Evolutionary conservation across 2,329 filamentous ascomycete species (phyloP).

Genomic region (Beauveria varroae): DNA sequence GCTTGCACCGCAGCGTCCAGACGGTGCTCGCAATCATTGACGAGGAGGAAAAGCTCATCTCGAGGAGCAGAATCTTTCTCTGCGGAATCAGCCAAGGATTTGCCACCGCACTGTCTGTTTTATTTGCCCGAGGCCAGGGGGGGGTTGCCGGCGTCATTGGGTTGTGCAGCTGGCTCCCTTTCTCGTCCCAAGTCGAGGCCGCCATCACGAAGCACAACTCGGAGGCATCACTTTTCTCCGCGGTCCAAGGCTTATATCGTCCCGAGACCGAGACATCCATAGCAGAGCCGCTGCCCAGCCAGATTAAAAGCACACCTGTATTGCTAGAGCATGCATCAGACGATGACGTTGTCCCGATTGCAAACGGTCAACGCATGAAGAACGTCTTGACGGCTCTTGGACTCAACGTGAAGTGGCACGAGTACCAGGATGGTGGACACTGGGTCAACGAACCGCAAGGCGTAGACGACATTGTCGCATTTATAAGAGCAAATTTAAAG

Average conservation of each 20-base stretch:
- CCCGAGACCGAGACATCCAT: not conserved
- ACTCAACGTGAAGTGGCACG: not conserved
- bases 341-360: not conserved
- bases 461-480: not conserved
- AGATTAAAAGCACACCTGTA: not conserved
- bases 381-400: not conserved
- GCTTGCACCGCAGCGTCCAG: not conserved
- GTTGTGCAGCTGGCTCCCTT: slow-evolving; percentile 3
- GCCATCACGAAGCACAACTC: not conserved
- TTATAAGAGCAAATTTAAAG: not conserved
- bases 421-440: not conserved
- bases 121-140: not conserved
- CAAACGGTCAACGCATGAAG: not conserved
- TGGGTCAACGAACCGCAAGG: slow-evolving; percentile 4
- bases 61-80: not conserved
- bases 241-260: not conserved
- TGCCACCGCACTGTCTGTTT: not conserved
- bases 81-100: slow-evolving; percentile 6
- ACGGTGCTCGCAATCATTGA: not conserved
- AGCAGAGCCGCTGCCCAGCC: not conserved
- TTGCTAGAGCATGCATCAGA: not conserved
- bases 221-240: not conserved
- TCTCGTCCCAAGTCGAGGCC: not conserved
- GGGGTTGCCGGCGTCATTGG: not conserved
- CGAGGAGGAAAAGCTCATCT: not conserved